Evolutionary conservation across 2,329 filamentous ascomycete genomes (phyloP).

Genomic region (Penicillium sp.): DNA sequence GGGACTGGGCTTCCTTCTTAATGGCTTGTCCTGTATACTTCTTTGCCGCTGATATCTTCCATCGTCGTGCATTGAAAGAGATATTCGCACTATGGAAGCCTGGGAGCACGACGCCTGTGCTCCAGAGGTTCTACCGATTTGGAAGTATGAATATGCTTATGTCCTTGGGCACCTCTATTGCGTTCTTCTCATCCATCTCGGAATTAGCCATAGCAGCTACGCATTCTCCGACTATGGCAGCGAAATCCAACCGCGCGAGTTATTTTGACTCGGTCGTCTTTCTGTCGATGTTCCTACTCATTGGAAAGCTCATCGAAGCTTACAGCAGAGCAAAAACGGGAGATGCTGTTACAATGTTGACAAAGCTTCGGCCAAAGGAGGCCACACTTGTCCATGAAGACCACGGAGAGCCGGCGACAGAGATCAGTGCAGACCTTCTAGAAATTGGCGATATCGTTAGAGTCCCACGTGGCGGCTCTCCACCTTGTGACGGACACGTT

Average conservation of each 20-base stretch:
- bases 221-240: conserved; percentile 14
- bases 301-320: conserved; percentile 61
- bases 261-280: conserved; percentile 95
- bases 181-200: conserved; percentile 76
- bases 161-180: conserved; percentile 80
- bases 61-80: conserved; percentile 73
- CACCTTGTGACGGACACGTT: conserved; percentile 77
- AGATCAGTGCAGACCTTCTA: neutral
- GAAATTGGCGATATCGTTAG: neutral
- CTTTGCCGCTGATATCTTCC: conserved; percentile 79
- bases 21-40: conserved; percentile 83
- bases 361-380: conserved; percentile 72
- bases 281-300: conserved; percentile 78
- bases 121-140: conserved; percentile 78
- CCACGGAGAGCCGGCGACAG: neutral
- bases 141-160: conserved; percentile 95
- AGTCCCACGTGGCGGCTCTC: neutral
- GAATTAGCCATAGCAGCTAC: conserved; percentile 63
- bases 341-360: conserved; percentile 75
- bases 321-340: conserved; percentile 89
- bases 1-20: conserved; percentile 74
- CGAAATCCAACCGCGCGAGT: conserved; percentile 50
- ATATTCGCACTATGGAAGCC: conserved; percentile 71
- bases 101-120: conserved; percentile 67
- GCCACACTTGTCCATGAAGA: conserved; percentile 60